phyloP scores from a whole-genome alignment of 192 early-diverging fungal species.

The Coemansia sp. region DNA sequence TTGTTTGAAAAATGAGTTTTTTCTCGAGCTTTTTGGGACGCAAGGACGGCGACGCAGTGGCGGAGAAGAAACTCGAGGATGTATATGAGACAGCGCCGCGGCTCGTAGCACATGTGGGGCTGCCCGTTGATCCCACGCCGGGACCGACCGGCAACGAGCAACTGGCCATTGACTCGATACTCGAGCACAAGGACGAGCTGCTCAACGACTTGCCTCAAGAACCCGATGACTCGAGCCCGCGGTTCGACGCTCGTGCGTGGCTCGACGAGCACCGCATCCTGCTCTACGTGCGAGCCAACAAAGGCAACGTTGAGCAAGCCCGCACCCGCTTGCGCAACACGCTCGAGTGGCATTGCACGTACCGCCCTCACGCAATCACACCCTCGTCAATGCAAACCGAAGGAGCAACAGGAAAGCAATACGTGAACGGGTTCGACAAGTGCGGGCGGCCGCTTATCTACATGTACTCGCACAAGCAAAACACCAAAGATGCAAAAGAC shows the following conservation, averaged over 20 bases:
- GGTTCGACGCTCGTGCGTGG: constrained; percentile 27
- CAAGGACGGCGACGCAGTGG: neutral
- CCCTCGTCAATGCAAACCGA: constrained; percentile 66
- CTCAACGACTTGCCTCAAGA: constrained; percentile 38
- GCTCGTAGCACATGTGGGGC: constrained; percentile 8
- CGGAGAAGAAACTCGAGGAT: neutral
- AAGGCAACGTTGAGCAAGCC: constrained; percentile 60
- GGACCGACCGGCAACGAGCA: constrained; percentile 37
- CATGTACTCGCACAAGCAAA: constrained; percentile 72
- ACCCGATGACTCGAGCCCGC: constrained; percentile 14
- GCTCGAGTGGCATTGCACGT: constrained; percentile 71
- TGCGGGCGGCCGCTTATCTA: constrained; percentile 68
- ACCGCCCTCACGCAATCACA: constrained; percentile 65
- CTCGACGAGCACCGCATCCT: constrained; percentile 51
- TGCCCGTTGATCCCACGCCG: constrained; percentile 22
- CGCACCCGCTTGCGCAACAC: constrained; percentile 63
- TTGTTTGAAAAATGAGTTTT: neutral
- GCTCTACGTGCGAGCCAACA: constrained; percentile 65
- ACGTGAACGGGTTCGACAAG: constrained; percentile 74
- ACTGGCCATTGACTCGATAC: constrained; percentile 11
- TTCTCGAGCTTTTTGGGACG: constrained; percentile 1
- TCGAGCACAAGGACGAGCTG: constrained; percentile 17
- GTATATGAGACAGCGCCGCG: constrained; percentile 28
- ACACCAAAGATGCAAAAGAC: constrained; percentile 62
- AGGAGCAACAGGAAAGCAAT: constrained; percentile 74